These are phyloP conservation scores for Sporothrix pseudoabietina DNA, from an alignment of 2,329 filamentous ascomycete genomes.

Conservation along the genomic window DNA sequence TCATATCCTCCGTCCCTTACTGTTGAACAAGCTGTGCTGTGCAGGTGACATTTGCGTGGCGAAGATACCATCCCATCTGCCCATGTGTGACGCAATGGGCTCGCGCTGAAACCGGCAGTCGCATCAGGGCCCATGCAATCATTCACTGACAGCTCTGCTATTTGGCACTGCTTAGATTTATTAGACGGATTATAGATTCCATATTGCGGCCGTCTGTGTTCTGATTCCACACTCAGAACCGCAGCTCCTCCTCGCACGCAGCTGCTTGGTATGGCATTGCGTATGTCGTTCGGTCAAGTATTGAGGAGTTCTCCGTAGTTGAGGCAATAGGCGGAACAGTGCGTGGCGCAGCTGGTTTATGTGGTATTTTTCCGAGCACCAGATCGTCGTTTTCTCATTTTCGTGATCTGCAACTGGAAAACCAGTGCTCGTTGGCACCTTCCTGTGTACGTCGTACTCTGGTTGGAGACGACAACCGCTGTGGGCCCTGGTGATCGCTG, in stretches of 20 bases:
- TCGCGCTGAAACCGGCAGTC: conserved; percentile 7
- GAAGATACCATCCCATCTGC: neutral
- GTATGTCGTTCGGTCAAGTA: neutral
- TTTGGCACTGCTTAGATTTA: neutral
- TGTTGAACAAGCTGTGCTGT: neutral
- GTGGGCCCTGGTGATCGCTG: conserved; percentile 2
- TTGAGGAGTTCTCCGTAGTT: neutral
- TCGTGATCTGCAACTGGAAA: neutral
- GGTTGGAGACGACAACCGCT: conserved; percentile 6
- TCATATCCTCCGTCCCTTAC: neutral
- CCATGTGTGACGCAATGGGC: conserved; percentile 3
- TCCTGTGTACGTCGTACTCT: neutral
- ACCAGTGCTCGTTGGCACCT: neutral
- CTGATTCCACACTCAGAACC: conserved; percentile 9
- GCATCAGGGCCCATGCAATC: neutral
- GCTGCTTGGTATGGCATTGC: neutral
- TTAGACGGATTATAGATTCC: neutral
- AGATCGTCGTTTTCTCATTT: neutral
- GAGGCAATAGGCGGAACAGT: neutral
- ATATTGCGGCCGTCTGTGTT: neutral
- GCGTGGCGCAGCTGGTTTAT: neutral
- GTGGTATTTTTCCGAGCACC: neutral
- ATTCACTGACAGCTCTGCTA: neutral
- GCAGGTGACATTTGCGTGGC: neutral
- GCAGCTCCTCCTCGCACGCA: too few relatives aligned